These are phyloP conservation scores for Ligustrum vulgare DNA, from an alignment of 257 asterid genomes.

Conservation along the genomic window DNA sequence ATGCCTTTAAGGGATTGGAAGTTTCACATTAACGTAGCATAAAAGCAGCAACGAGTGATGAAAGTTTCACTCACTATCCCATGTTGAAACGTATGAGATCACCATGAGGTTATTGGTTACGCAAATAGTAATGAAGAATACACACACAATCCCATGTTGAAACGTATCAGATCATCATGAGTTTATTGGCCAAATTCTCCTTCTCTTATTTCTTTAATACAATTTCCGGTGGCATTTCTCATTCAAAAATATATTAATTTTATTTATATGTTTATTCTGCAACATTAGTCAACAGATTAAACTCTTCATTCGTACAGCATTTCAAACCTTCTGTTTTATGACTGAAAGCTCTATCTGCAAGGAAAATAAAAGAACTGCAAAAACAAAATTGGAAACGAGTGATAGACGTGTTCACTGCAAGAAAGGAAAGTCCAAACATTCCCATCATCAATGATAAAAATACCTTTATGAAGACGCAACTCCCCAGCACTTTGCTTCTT, in stretches of 20 bases:
- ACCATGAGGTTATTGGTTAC: not conserved
- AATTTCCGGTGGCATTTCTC: constrained; percentile 9
- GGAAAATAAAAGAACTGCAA: not conserved
- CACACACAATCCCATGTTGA: not conserved
- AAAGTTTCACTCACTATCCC: not conserved
- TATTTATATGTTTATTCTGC: not conserved
- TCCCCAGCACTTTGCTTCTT: constrained; percentile 63
- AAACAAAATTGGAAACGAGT: not conserved
- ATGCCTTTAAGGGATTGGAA: not conserved
- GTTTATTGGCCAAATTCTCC: not conserved
- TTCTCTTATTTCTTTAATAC: not conserved
- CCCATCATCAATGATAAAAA: not conserved
- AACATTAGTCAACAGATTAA: constrained; percentile 15
- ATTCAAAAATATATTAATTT: not conserved
- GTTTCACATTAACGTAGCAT: not conserved
- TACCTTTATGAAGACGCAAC: constrained; percentile 46
- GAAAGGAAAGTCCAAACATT: constrained; percentile 5
- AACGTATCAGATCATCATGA: not conserved
- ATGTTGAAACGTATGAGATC: not conserved
- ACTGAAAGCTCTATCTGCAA: not conserved
- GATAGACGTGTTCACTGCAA: not conserved
- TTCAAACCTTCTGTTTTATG: not conserved
- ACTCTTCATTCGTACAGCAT: not conserved
- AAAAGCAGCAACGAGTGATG: not conserved
- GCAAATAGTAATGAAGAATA: not conserved